phyloP scores from a whole-genome alignment of 805 yeast species.

The Yarrowia sp. region DNA sequence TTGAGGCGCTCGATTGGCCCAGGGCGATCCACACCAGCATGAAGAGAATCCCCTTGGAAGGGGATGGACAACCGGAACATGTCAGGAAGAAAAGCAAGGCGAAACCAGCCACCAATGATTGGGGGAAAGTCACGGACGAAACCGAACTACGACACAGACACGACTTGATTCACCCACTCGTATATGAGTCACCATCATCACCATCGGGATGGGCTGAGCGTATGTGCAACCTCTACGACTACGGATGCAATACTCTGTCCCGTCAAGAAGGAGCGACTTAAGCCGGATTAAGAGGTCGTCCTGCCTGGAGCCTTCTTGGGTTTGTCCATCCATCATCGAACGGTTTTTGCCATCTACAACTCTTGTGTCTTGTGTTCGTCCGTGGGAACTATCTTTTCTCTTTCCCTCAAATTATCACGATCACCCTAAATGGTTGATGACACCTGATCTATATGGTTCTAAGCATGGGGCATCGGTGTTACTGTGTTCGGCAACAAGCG shows the following conservation, averaged over 20 bases:
- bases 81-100: neutral
- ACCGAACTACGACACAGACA: neutral
- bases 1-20: constrained; percentile 1
- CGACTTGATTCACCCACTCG: neutral
- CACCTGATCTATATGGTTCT: constrained; percentile 2
- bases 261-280: neutral
- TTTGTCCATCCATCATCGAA: neutral
- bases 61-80: constrained; percentile 2
- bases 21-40: neutral
- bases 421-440: neutral
- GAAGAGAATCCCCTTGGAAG: neutral
- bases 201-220: neutral
- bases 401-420: neutral
- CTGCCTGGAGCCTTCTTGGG: too few species aligned
- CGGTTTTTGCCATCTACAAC: neutral
- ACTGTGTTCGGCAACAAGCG: constrained; percentile 5
- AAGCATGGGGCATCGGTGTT: neutral
- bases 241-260: neutral
- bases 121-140: neutral
- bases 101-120: neutral
- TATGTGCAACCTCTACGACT: neutral
- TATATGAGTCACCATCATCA: neutral
- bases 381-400: neutral
- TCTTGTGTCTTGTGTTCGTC: neutral
- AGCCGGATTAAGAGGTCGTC: too few species aligned